Evolutionary conservation across 345 rosid genomes (phyloP).

Genomic region (Sisymbrium altissimum): DNA sequence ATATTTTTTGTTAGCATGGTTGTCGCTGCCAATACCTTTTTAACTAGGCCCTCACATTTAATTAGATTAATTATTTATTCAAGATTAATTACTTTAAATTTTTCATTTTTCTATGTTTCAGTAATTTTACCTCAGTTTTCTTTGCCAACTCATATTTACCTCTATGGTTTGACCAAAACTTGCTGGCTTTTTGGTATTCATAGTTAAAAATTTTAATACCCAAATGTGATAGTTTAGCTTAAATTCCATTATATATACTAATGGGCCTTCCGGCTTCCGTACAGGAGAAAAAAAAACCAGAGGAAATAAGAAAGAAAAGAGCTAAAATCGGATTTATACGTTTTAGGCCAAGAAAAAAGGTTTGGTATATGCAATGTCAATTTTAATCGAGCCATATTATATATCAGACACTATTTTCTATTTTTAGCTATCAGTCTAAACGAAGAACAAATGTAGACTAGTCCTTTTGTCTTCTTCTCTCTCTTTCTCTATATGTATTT

Average conservation of each 20-base stretch:
- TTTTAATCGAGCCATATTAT: not conserved
- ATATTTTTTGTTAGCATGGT: slow-evolving; percentile 5
- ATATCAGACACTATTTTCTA: not conserved
- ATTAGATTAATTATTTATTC: not conserved
- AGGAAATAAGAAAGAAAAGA: not conserved
- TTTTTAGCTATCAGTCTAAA: slow-evolving; percentile 5
- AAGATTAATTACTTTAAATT: not conserved
- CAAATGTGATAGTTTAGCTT: not conserved
- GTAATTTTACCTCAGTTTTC: not conserved
- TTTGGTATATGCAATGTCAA: not conserved
- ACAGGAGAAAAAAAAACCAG: not conserved
- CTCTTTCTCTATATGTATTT: not conserved
- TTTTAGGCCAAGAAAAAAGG: not conserved
- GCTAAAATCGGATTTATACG: not conserved
- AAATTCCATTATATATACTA: not conserved
- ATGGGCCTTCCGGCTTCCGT: not conserved
- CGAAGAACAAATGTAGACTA: not conserved
- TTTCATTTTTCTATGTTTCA: not conserved
- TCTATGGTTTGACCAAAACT: not conserved
- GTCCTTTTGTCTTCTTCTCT: slow-evolving; percentile 3
- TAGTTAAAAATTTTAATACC: not conserved
- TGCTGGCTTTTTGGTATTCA: not conserved
- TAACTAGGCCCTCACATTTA: not conserved
- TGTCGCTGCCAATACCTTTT: slow-evolving; percentile 4
- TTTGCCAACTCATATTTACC: not conserved